phyloP scores from a whole-genome alignment of 768 basidiomycete species.

The Mycena epipterygia region DNA sequence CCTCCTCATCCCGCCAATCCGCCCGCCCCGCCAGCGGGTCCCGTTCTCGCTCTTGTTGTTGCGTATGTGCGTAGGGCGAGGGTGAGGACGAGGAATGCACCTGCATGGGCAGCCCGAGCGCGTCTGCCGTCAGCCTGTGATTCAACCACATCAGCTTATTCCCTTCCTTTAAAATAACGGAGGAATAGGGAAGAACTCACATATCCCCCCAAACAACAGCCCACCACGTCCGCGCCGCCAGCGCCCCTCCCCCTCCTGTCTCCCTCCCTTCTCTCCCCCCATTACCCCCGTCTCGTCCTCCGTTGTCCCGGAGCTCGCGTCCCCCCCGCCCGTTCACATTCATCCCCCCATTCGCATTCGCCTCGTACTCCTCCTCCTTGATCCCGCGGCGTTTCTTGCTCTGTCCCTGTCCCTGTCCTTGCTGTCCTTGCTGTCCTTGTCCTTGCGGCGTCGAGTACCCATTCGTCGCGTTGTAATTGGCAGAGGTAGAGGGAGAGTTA shows the following conservation, averaged over 20 bases:
- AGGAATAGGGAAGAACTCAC: constrained; percentile 58
- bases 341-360: not conserved
- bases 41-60: not conserved
- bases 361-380: not conserved
- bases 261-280: not conserved
- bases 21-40: not conserved
- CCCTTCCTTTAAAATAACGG: constrained; percentile 10
- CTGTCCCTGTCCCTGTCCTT: not conserved
- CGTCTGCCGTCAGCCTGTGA: constrained; percentile 77
- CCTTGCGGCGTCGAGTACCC: too few relatives aligned
- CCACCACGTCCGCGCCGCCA: constrained; percentile 80
- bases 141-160: not conserved
- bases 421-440: too few relatives aligned
- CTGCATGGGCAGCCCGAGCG: constrained; percentile 33
- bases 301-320: too few relatives aligned
- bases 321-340: not conserved
- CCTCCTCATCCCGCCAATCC: constrained; percentile 9
- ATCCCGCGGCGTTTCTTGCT: not conserved
- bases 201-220: constrained; percentile 82
- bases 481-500: not conserved
- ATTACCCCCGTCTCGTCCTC: too few relatives aligned
- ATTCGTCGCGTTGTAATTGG: not conserved
- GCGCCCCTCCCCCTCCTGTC: constrained; percentile 44
- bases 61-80: not conserved
- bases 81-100: not conserved